A percentile compares a stretch with the other conserved stretches of the same genome.
phyloP scores from a whole-genome alignment of 2,329 filamentous ascomycete genomes.

The Tolypocladium amazonense region DNA sequence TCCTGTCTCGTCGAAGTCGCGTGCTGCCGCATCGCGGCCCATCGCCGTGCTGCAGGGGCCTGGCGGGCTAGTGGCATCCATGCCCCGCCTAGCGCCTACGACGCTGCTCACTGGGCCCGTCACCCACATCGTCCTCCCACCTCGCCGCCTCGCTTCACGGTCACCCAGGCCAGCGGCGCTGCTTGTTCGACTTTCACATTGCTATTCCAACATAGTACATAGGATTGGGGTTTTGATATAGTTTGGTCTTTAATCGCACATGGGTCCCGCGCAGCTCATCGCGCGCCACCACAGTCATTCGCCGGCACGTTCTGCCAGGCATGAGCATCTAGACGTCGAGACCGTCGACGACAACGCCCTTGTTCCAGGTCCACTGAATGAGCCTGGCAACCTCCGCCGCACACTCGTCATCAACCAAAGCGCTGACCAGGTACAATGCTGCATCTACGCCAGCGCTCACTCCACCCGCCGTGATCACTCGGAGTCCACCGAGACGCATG shows the following conservation, averaged over 20 bases:
- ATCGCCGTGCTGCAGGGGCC: neutral
- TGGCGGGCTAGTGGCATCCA: neutral
- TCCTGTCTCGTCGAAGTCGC: neutral
- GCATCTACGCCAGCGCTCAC: slow-evolving; percentile 75
- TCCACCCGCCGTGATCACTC: slow-evolving; percentile 73
- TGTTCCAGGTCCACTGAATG: slow-evolving; percentile 78
- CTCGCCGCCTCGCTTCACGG: neutral
- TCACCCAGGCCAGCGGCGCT: neutral
- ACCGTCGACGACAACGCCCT: slow-evolving; percentile 75
- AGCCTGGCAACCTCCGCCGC: slow-evolving; percentile 64
- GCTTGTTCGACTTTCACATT: neutral
- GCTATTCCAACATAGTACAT: neutral
- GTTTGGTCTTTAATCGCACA: neutral
- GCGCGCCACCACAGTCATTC: slow-evolving; percentile 2
- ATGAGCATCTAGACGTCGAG: slow-evolving; percentile 58
- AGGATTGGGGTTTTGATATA: neutral
- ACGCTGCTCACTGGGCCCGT: neutral
- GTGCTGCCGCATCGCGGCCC: neutral
- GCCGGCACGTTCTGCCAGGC: slow-evolving; percentile 13
- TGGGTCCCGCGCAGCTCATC: neutral
- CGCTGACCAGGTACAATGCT: slow-evolving; percentile 73
- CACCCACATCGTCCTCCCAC: neutral
- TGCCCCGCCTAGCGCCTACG: neutral
- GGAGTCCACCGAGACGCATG: slow-evolving; percentile 57
- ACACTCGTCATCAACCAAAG: slow-evolving; percentile 66